Evolutionary conservation across 352 stramenopile genomes (phyloP).

Genomic region (Phytophthora pinifolia): DNA sequence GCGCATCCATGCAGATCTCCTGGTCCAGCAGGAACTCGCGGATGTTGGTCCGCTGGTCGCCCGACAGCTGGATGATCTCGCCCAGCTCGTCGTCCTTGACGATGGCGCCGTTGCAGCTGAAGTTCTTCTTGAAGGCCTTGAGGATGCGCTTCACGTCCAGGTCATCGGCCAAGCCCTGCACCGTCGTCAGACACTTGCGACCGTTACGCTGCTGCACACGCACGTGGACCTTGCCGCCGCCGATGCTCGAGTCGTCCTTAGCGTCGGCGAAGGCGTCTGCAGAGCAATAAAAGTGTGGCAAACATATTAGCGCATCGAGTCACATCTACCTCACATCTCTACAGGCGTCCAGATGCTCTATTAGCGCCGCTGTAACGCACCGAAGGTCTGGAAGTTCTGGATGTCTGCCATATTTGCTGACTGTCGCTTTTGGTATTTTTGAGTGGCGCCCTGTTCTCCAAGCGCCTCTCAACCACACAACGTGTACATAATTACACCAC

Average conservation of each 20-base stretch:
- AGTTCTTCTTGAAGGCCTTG: slow-evolving; percentile 99
- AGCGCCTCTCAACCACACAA: slow-evolving; percentile 8
- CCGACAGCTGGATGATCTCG: slow-evolving; percentile 99
- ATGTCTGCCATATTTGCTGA: slow-evolving; percentile 72
- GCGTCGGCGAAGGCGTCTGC: slow-evolving; percentile 87
- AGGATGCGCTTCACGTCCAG: slow-evolving; percentile 99
- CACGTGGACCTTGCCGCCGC: slow-evolving; percentile 95
- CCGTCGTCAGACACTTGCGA: slow-evolving; percentile 99
- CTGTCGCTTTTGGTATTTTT: slow-evolving; percentile 34
- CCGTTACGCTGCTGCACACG: slow-evolving; percentile 99
- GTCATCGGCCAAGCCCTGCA: slow-evolving; percentile 97
- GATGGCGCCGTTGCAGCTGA: slow-evolving; percentile 99
- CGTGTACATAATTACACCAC: not conserved
- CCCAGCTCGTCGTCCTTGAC: slow-evolving; percentile 97
- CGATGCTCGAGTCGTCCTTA: slow-evolving; percentile 86
- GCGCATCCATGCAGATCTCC: slow-evolving; percentile 97
- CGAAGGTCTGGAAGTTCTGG: slow-evolving; percentile 90
- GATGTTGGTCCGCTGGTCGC: slow-evolving; percentile 99
- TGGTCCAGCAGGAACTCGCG: slow-evolving; percentile 99
- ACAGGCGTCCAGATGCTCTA: not conserved
- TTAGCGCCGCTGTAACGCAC: slow-evolving; percentile 39
- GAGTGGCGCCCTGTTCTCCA: slow-evolving; percentile 36
- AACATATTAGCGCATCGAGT: slow-evolving; percentile 13
- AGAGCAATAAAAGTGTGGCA: slow-evolving; percentile 8
- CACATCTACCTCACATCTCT: not conserved